Percentiles rank a stretch among this genome's conserved stretches.
Conservation (phyloP, 176 grass and related monocot genomes). For the Ensete glaucum region DNA sequence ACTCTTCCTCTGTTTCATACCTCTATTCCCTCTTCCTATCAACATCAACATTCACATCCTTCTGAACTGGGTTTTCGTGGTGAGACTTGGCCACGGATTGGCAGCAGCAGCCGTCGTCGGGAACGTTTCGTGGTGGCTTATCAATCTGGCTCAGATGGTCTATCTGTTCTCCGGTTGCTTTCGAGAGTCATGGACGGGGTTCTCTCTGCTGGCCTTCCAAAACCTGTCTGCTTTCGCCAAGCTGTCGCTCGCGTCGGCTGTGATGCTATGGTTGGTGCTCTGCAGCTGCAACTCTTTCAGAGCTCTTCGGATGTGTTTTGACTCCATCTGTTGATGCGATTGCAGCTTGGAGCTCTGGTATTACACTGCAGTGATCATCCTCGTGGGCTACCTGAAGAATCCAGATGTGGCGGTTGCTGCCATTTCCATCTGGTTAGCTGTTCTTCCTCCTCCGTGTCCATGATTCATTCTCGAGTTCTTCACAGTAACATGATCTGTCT, state of each 20-base stretch:
- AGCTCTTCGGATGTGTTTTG: too few relatives aligned
- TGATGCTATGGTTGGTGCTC: constrained; percentile 13
- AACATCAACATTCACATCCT: too few relatives aligned
- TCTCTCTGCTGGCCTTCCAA: constrained; percentile 9
- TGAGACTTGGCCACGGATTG: neutral
- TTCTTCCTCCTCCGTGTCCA: neutral
- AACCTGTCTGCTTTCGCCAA: constrained; percentile 12
- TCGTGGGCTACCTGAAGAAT: constrained; percentile 17
- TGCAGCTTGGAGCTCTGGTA: constrained; percentile 22
- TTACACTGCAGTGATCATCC: constrained; percentile 16
- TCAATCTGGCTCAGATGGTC: constrained; percentile 2
- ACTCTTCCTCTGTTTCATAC: too few relatives aligned
- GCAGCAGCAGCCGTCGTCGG: constrained; percentile 4
- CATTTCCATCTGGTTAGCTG: constrained; percentile 9
- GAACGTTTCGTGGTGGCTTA: constrained; percentile 19
- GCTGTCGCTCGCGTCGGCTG: constrained; percentile 13
- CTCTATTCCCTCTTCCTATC: too few relatives aligned
- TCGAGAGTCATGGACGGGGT: constrained; percentile 15
- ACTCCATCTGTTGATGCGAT: neutral
- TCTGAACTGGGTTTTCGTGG: constrained; percentile 13
- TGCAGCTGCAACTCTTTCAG: too few relatives aligned
- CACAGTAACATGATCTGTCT: neutral
- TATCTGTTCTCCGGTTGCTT: constrained; percentile 14
- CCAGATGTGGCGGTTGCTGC: constrained; percentile 7
- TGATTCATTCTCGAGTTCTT: neutral